Base-by-base conservation (phyloP, 176 grass and related monocot genomes). In the Bromus sterilis region DNA sequence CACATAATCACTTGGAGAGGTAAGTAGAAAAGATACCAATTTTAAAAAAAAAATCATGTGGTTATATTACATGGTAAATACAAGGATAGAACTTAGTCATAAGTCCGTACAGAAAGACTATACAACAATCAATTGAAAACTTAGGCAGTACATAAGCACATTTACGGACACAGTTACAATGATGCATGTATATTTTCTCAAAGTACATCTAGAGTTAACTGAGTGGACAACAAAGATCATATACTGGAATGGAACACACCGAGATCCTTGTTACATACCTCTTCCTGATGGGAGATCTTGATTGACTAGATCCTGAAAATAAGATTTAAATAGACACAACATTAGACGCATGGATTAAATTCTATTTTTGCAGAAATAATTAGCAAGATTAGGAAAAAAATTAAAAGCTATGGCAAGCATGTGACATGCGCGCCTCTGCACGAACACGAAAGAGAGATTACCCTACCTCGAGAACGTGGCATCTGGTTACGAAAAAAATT, bases 261-360 rank as follows among this genome's bases (percentile, higher is more conserved):
- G 16, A 75, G 31, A 71, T 76, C 4, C 11, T 81, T 41, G 10
- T 7, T 16, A 65, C 58, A 75, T 86, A 88, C 88, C 88, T 88
- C 80, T 76, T 96, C 66, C 83, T 91, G 69, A 85, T 76, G 28
- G 94, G 91, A 31, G 94, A 97, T 74, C 79, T 87, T 85, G 91
- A 97, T 58, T 44, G 80, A 58, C 86, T 97, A 73, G 88, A 97
- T 35, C 86, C 94, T 97, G 81, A 68, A 85, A 58, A 7, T 66
- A 21, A 73, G 33, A 85, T 66, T 63, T 70, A 13, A 78, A 41
- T 13, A n/a, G 9, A 66, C 21, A 64, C 9, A 14, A 16, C 43
- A 58, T 77, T 56, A 84, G 66, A 33, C 18, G 46, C 18, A 9
- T 8, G 39, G 39, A 44, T 65, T 34, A 65, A 65, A 21, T 71